phyloP scores from a whole-genome alignment of 2,329 filamentous ascomycete genomes.

The Penicillium rolfsii region DNA sequence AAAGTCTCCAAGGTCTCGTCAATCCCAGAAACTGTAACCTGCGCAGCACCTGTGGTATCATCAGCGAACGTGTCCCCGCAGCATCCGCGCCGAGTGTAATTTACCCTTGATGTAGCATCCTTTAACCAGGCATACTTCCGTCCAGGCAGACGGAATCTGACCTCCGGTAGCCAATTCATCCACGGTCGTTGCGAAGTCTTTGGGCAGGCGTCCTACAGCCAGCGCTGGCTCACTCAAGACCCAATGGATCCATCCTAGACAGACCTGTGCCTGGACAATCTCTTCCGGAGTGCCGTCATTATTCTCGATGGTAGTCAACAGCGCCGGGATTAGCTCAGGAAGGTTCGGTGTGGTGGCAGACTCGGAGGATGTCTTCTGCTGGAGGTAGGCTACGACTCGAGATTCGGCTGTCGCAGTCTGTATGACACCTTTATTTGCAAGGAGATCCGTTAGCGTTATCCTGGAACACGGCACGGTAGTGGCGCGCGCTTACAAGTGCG shows the following conservation, averaged over 20 bases:
- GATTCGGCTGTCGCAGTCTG: conserved; percentile 71
- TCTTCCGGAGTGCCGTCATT: conserved; percentile 60
- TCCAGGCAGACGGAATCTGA: conserved; percentile 69
- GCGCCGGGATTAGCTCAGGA: conserved; percentile 44
- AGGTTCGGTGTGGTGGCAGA: conserved; percentile 46
- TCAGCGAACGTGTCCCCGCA: conserved; percentile 15
- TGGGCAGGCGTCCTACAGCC: conserved; percentile 65
- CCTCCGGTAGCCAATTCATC: conserved; percentile 57
- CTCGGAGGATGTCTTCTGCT: conserved; percentile 37
- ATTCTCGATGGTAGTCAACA: conserved; percentile 59
- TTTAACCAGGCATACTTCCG: conserved; percentile 78
- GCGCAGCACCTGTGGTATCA: conserved; percentile 47
- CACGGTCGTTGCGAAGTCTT: conserved; percentile 61
- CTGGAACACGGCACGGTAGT: conserved; percentile 14
- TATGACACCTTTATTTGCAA: conserved; percentile 61
- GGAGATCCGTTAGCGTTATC: conserved; percentile 26
- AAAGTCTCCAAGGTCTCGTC: conserved; percentile 69
- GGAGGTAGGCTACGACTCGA: conserved; percentile 62
- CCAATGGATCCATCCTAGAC: conserved; percentile 84
- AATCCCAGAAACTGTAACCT: conserved; percentile 46
- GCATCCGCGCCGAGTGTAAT: conserved; percentile 17
- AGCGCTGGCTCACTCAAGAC: conserved; percentile 68
- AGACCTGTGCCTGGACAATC: conserved; percentile 76
- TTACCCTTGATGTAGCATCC: conserved; percentile 76
- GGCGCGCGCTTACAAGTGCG: conserved; percentile 68